These are phyloP conservation scores for Penicillium bovifimosum DNA, from an alignment of 495 filamentous ascomycete species.

Conservation along the genomic window DNA sequence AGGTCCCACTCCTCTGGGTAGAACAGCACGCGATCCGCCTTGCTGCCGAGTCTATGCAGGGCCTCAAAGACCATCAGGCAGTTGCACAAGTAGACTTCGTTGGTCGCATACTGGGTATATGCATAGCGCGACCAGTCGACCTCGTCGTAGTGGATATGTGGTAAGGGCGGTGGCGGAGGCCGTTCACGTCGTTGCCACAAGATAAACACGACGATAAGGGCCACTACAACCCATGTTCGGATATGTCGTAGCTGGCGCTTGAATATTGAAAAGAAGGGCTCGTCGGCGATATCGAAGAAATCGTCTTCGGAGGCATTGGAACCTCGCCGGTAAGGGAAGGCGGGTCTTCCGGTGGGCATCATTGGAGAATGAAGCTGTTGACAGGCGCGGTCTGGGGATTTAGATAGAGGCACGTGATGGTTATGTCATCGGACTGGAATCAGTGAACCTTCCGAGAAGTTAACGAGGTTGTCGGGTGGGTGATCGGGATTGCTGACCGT, in stretches of 20 bases:
- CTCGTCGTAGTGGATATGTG: constrained; percentile 36
- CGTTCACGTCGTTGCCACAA: constrained; percentile 26
- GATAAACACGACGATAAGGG: constrained; percentile 28
- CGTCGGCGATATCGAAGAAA: constrained; percentile 43
- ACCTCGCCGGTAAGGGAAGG: constrained; percentile 29
- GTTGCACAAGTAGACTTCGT: constrained; percentile 66
- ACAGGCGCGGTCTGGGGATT: not conserved
- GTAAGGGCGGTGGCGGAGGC: constrained; percentile 20
- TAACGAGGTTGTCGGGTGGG: not conserved
- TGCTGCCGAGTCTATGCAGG: constrained; percentile 53
- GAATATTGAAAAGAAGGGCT: constrained; percentile 25
- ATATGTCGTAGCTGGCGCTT: constrained; percentile 35
- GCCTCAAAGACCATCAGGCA: constrained; percentile 69
- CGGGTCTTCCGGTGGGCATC: constrained; percentile 16
- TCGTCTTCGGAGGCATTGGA: constrained; percentile 37
- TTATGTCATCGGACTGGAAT: constrained; percentile 1
- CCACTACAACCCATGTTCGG: constrained; percentile 35
- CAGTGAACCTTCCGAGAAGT: too few species aligned
- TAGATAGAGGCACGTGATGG: not conserved
- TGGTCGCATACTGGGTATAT: constrained; percentile 69
- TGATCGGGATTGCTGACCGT: not conserved
- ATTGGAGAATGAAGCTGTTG: constrained; percentile 2
- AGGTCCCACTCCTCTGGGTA: constrained; percentile 56
- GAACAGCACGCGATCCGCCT: constrained; percentile 61
- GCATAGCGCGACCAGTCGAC: constrained; percentile 60